Evolutionary conservation across 1,284 basidiomycete genomes (phyloP).

Genomic region (Apiotrichum montevideense): DNA sequence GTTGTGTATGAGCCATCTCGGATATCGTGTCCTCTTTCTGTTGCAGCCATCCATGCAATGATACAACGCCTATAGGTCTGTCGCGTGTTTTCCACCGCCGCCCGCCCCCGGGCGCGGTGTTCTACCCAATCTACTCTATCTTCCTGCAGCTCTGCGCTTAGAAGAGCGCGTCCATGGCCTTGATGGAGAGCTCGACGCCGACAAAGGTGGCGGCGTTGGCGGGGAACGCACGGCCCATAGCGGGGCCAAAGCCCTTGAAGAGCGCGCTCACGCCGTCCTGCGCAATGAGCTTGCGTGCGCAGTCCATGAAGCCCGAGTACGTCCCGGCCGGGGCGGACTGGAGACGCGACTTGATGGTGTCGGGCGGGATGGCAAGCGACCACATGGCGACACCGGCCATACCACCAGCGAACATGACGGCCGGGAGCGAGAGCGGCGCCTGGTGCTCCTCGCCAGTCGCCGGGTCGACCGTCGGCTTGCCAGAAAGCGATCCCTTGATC

Average conservation of each 20-base stretch:
- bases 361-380: conserved; percentile 89
- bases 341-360: conserved; percentile 91
- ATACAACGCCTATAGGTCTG: not conserved
- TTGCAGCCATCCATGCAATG: not conserved
- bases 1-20: too few relatives aligned
- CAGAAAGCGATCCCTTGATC: conserved; percentile 70
- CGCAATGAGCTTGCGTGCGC: conserved; percentile 85
- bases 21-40: not conserved
- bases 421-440: conserved; percentile 75
- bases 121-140: not conserved
- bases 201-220: conserved; percentile 53
- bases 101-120: not conserved
- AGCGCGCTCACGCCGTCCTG: conserved; percentile 80
- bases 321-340: conserved; percentile 96
- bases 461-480: conserved; percentile 24
- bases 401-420: conserved; percentile 87
- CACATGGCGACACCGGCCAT: conserved; percentile 97
- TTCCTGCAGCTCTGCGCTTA: conserved; percentile 6
- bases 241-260: conserved; percentile 96
- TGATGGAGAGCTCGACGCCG: conserved; percentile 46
- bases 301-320: conserved; percentile 90
- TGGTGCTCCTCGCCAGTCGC: conserved; percentile 57
- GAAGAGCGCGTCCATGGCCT: conserved; percentile 45
- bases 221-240: conserved; percentile 73
- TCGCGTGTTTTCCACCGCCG: not conserved